Conservation (phyloP, 2,329 filamentous ascomycete genomes). For the Alternaria metachromatica region DNA sequence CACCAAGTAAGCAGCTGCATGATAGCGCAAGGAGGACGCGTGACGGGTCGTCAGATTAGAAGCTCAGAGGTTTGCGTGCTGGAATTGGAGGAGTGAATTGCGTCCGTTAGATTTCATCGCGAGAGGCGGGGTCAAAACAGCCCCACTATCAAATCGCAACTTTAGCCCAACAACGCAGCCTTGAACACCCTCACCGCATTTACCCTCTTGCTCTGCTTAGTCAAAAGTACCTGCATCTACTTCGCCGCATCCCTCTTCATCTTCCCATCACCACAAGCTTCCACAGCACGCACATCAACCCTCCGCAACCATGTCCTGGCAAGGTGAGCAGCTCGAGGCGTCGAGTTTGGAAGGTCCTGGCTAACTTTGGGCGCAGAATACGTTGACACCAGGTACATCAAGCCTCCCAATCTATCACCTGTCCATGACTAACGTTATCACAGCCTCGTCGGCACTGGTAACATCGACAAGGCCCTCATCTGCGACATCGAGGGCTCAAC, state of each 20-base stretch:
- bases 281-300: constrained; percentile 32
- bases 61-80: not conserved
- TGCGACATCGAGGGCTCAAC: constrained; percentile 57
- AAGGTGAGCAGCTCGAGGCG: constrained; percentile 42
- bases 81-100: constrained; percentile 6
- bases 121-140: constrained; percentile 19
- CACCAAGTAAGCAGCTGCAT: constrained; percentile 21
- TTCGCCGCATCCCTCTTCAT: constrained; percentile 19
- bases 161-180: constrained; percentile 24
- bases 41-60: not conserved
- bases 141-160: constrained; percentile 25
- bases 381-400: constrained; percentile 49
- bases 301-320: constrained; percentile 51
- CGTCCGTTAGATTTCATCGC: constrained; percentile 7
- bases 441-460: constrained; percentile 53
- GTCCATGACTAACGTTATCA: constrained; percentile 20
- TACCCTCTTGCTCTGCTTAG: constrained; percentile 30
- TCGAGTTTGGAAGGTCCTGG: constrained; percentile 12
- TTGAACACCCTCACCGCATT: constrained; percentile 33
- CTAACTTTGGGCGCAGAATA: constrained; percentile 46
- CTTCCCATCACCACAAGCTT: constrained; percentile 26
- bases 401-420: not conserved
- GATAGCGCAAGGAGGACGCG: constrained; percentile 36
- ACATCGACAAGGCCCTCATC: constrained; percentile 59
- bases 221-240: constrained; percentile 31